Base-by-base conservation (phyloP, 768 basidiomycete genomes). In the Cystobasidium onofrii region DNA sequence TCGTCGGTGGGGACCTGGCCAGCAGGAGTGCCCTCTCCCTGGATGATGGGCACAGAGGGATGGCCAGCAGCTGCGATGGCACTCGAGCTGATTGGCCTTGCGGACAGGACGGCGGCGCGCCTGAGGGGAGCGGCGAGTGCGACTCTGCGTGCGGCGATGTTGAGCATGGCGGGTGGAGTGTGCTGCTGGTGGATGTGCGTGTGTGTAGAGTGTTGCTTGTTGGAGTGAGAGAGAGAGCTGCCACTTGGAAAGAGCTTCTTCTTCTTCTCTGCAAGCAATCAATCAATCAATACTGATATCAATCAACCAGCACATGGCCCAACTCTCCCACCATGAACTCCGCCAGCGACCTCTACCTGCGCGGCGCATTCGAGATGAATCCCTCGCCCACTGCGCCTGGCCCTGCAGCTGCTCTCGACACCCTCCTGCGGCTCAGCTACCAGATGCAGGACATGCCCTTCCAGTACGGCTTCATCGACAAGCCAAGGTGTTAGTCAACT, bases 1-100 rank as follows among this genome's bases (percentile, higher is more conserved):
- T 88, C 84, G 82, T 92, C 90, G 74, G 89, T 90, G 66, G 92
- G 88, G 76, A 92, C 86, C 76, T 78, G 74, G 78, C 87, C 85
- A 64, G 90, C 89, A 80, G 89, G 87, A 79, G 85, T 86, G 80
- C 91, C 91, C 64, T 85, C 79, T 76, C 91, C 90, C 76, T 84
- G 88, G 76, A 92, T 83, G 70, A 85, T 83, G 62, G 90, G 89
- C 73, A 87, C 76, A 12, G 29, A 25, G 6, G 36, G 73, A 9
- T 46, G 29, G 73, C 31, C 33, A 3, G 73, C 63, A 12, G 36
- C 23, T 4, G 18, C 2, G 39, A 44, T 39, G 43, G 63, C 63
- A 44, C 33, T 36, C 27, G 57, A 29, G 57, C 57, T 60, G 57
- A 60, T 60, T 60, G 57, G 57, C 57, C 33, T 60, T 60, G 25